Percentiles rank a stretch among this genome's conserved stretches.
phyloP scores from a whole-genome alignment of 78 protist species.

The Bodo saltans region DNA sequence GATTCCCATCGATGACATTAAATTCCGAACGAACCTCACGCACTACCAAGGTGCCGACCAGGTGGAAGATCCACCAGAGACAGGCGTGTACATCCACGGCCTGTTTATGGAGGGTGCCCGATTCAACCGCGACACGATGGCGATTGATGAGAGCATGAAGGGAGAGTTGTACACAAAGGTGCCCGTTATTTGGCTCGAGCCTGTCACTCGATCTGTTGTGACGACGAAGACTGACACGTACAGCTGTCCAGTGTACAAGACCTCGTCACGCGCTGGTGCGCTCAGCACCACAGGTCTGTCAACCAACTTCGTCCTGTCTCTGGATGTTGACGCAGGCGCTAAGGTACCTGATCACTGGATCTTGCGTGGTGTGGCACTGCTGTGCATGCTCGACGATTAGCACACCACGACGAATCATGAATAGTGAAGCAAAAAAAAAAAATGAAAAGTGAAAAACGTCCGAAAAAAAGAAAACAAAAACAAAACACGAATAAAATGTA shows the following conservation, averaged over 20 bases:
- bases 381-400: constrained; percentile 31
- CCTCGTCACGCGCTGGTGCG: constrained; percentile 50
- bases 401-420: neutral
- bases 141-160: neutral
- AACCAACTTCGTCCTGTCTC: constrained; percentile 63
- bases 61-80: constrained; percentile 23
- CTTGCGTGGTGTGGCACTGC: constrained; percentile 65
- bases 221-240: constrained; percentile 23
- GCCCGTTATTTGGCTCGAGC: constrained; percentile 25
- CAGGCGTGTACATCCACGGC: constrained; percentile 75
- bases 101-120: constrained; percentile 71
- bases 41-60: constrained; percentile 2
- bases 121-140: constrained; percentile 41
- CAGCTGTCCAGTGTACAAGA: constrained; percentile 58
- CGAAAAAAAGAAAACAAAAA: neutral
- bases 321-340: constrained; percentile 49
- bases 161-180: neutral
- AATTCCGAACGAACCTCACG: constrained; percentile 11
- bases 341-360: constrained; percentile 55
- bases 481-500: neutral
- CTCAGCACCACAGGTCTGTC: constrained; percentile 68
- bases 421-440: neutral
- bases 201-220: neutral
- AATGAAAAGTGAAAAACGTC: neutral
- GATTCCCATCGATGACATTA: constrained; percentile 42